Conservation (phyloP, 768 basidiomycete genomes). For the Tubosaeta sp. region DNA sequence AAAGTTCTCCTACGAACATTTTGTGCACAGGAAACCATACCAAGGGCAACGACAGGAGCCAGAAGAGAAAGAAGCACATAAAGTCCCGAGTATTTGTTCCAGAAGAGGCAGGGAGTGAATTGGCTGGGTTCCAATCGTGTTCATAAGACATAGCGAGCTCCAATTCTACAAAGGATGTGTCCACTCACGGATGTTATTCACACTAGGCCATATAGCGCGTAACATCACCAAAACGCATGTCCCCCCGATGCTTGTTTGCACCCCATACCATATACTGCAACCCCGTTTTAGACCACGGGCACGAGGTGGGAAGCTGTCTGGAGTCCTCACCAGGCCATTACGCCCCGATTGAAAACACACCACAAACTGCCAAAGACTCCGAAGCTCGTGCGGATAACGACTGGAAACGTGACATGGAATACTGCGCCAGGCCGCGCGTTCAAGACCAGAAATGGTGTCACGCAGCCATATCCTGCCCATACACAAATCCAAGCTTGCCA, state of each 20-base stretch:
- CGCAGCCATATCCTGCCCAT: slow-evolving; percentile 57
- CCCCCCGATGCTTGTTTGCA: slow-evolving; percentile 81
- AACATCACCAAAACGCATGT: slow-evolving; percentile 72
- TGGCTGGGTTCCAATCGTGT: slow-evolving; percentile 39
- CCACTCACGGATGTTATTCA: slow-evolving; percentile 58
- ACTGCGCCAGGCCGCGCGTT: slow-evolving; percentile 78
- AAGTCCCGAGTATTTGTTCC: slow-evolving; percentile 75
- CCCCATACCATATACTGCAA: slow-evolving; percentile 68
- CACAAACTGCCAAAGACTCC: slow-evolving; percentile 75
- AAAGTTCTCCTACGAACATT: slow-evolving; percentile 45
- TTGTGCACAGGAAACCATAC: slow-evolving; percentile 83
- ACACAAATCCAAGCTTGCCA: slow-evolving; percentile 86
- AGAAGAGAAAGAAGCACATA: slow-evolving; percentile 84
- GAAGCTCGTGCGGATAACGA: slow-evolving; percentile 71
- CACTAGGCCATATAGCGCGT: slow-evolving; percentile 70
- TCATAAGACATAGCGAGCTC: slow-evolving; percentile 4
- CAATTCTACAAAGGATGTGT: not conserved
- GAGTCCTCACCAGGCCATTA: slow-evolving; percentile 61
- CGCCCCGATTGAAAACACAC: slow-evolving; percentile 74
- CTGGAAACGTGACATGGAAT: slow-evolving; percentile 74
- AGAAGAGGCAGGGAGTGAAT: slow-evolving; percentile 67
- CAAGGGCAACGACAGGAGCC: slow-evolving; percentile 72
- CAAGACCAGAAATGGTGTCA: slow-evolving; percentile 67
- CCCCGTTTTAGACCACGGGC: slow-evolving; percentile 9
- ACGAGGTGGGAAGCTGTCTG: slow-evolving; percentile 16